Conservation (phyloP, 2,329 filamentous ascomycete species). For the Pseudovirgaria hyperparasitica region DNA sequence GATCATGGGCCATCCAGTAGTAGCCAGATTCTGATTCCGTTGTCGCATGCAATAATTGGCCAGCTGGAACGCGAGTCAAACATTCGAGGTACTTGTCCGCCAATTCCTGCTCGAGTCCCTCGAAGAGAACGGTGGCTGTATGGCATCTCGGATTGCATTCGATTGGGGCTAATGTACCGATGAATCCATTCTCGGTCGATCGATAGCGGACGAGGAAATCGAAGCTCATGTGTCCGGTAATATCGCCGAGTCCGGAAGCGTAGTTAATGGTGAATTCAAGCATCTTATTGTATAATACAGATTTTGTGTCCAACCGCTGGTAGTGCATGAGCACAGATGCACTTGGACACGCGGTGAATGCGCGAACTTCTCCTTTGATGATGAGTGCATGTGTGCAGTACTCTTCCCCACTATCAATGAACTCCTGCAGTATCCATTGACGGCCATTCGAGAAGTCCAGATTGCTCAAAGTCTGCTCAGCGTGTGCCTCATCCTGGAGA, state of each 20-base stretch:
- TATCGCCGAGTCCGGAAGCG: conserved; percentile 34
- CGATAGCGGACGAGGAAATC: conserved; percentile 52
- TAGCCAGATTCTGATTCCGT: conserved; percentile 20
- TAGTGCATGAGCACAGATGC: conserved; percentile 55
- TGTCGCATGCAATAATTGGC: conserved; percentile 9
- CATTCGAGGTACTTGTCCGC: conserved; percentile 40
- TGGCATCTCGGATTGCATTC: conserved; percentile 61
- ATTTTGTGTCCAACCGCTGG: conserved; percentile 41
- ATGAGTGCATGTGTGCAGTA: conserved; percentile 62
- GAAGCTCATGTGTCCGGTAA: conserved; percentile 62
- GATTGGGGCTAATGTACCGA: conserved; percentile 49
- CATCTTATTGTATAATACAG: conserved; percentile 46
- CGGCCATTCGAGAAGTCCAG: conserved; percentile 41
- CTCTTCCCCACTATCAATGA: conserved; percentile 45
- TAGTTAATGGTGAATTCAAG: conserved; percentile 50
- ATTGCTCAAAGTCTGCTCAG: no score
- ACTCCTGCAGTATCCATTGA: conserved; percentile 60
- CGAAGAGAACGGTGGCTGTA: conserved; percentile 53
- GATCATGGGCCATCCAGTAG: conserved; percentile 59
- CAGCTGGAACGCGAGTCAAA: conserved; percentile 10
- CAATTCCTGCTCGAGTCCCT: conserved; percentile 26
- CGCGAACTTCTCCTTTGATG: conserved; percentile 49
- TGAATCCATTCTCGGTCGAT: conserved; percentile 19
- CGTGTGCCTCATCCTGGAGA: no score
- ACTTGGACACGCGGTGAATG: conserved; percentile 55